A percentile compares a stretch with the other conserved stretches of the same genome.
Evolutionary conservation across 441 rosid species (phyloP).

Genomic region (Lepidium campestre): DNA sequence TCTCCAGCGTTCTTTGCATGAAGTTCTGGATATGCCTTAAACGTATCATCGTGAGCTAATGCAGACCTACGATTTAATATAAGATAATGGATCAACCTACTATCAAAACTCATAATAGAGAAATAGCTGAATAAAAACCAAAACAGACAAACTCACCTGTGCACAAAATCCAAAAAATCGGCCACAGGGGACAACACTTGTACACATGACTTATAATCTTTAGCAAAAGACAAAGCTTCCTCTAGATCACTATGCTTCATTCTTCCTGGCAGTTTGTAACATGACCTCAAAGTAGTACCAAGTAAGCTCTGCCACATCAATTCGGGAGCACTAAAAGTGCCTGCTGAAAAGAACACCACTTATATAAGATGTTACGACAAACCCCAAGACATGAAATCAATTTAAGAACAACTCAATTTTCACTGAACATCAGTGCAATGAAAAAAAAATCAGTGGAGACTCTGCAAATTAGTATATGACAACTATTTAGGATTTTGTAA

Average conservation of each 20-base stretch:
- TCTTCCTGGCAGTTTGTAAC: constrained; percentile 31
- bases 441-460: neutral
- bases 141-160: constrained; percentile 48
- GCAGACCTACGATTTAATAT: constrained; percentile 35
- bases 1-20: constrained; percentile 38
- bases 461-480: neutral
- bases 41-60: constrained; percentile 29
- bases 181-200: constrained; percentile 75
- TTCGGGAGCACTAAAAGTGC: constrained; percentile 43
- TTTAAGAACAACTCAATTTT: neutral
- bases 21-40: constrained; percentile 41
- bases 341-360: constrained; percentile 35
- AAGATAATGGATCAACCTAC: constrained; percentile 8
- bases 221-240: constrained; percentile 58
- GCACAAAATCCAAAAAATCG: constrained; percentile 61
- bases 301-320: constrained; percentile 67
- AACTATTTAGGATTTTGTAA: neutral
- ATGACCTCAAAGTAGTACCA: constrained; percentile 67
- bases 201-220: constrained; percentile 57
- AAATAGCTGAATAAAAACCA: constrained; percentile 4
- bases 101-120: constrained; percentile 2
- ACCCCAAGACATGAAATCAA: neutral
- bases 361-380: constrained; percentile 1
- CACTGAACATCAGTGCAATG: neutral
- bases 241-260: constrained; percentile 37